Conservation (phyloP, 1,284 basidiomycete genomes). For the Cutaneotrichosporon sp. region DNA sequence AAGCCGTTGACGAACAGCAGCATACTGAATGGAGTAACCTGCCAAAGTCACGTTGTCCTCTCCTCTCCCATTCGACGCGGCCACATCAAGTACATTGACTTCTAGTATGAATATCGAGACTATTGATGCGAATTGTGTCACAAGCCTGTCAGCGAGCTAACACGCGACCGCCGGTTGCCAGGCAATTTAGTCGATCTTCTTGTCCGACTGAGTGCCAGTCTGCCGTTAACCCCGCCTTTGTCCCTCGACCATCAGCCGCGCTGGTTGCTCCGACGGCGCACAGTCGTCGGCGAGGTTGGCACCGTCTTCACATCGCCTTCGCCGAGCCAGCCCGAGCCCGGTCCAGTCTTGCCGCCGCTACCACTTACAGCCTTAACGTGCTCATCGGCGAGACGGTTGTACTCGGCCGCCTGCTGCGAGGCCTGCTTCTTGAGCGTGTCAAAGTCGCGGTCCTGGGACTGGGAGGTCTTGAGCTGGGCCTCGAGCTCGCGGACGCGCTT, state of each 20-base stretch:
- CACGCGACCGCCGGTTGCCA: too few relatives aligned
- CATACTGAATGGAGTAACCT: too few relatives aligned
- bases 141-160: not conserved
- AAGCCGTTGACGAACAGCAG: too few relatives aligned
- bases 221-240: constrained; percentile 9
- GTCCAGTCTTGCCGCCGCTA: not conserved
- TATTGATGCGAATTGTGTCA: not conserved
- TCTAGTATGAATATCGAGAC: too few relatives aligned
- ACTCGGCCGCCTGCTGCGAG: constrained; percentile 67
- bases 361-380: constrained; percentile 58
- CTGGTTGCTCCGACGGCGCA: not conserved
- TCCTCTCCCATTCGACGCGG: not conserved
- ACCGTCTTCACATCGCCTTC: not conserved
- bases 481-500: constrained; percentile 64
- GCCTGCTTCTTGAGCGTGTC: constrained; percentile 79
- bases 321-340: too few relatives aligned
- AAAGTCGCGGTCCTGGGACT: constrained; percentile 58
- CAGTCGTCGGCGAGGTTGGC: not conserved
- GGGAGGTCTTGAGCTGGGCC: constrained; percentile 54
- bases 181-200: constrained; percentile 46
- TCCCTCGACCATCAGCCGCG: not conserved
- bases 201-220: constrained; percentile 57
- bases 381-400: constrained; percentile 70
- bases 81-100: not conserved
- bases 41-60: too few relatives aligned